These are phyloP conservation scores for Lichtheimia corymbifera DNA, from an alignment of 371 early-diverging fungal genomes.

Conservation along the genomic window DNA sequence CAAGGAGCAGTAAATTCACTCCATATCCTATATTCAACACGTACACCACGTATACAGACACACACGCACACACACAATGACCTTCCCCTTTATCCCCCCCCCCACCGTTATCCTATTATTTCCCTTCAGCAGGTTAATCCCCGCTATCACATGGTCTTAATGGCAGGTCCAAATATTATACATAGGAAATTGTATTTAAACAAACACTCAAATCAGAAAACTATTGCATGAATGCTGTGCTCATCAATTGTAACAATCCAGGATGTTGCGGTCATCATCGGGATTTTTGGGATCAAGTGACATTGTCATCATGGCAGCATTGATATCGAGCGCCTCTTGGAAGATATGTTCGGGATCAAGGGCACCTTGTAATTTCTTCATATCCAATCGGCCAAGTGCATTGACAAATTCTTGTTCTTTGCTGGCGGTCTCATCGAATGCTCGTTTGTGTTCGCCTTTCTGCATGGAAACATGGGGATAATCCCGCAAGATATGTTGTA, in stretches of 20 bases:
- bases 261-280: conserved; percentile 10
- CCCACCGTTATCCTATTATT: no score
- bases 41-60: no score
- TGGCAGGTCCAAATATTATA: conserved; percentile 5
- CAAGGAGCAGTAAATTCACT: conserved; percentile 32
- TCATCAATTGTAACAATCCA: conserved; percentile 16
- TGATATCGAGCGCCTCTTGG: conserved; percentile 43
- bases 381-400: conserved; percentile 16
- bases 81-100: no score
- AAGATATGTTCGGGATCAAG: conserved; percentile 43
- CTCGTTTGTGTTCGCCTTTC: conserved; percentile 1
- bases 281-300: conserved; percentile 14
- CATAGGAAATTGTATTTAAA: conserved; percentile 2
- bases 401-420: conserved; percentile 22
- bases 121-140: no score
- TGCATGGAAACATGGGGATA: neutral
- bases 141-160: no score
- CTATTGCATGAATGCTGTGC: neutral
- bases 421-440: conserved; percentile 9
- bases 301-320: conserved; percentile 40
- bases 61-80: no score
- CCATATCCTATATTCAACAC: no score
- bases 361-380: conserved; percentile 21
- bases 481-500: conserved; percentile 16
- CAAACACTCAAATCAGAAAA: neutral